phyloP scores from a whole-genome alignment of 768 basidiomycete genomes.

The Mycena filopes region DNA sequence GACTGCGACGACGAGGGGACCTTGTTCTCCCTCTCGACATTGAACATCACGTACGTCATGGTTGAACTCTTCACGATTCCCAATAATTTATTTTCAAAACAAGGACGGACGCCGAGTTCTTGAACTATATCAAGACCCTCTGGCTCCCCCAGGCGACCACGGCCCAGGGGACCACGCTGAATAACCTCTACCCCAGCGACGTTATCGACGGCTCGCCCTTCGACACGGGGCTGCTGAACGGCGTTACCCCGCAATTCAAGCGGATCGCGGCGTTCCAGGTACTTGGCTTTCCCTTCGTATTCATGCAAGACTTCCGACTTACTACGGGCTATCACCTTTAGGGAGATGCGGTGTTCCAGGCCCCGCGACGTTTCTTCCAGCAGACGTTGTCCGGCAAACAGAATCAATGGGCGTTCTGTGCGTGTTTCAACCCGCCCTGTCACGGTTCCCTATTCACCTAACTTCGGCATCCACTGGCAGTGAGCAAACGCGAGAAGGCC shows the following conservation, averaged over 20 bases:
- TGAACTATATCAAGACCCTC: conserved; percentile 12
- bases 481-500: conserved; percentile 46
- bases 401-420: conserved; percentile 50
- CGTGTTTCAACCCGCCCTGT: conserved; percentile 12
- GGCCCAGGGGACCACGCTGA: background rate
- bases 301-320: too few relatives aligned
- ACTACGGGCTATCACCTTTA: background rate
- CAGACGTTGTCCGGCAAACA: conserved; percentile 51
- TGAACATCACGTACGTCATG: conserved; percentile 41
- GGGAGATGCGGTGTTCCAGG: conserved; percentile 63
- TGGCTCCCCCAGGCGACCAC: conserved; percentile 23
- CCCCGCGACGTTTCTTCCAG: conserved; percentile 60
- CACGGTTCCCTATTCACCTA: background rate
- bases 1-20: conserved; percentile 52
- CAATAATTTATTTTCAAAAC: background rate
- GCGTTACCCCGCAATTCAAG: conserved; percentile 34
- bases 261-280: conserved; percentile 35
- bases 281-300: background rate
- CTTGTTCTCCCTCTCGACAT: conserved; percentile 40
- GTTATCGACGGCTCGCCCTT: conserved; percentile 32
- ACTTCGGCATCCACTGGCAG: conserved; percentile 31
- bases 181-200: conserved; percentile 25
- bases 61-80: background rate
- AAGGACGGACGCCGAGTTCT: conserved; percentile 30
- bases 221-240: conserved; percentile 25